phyloP scores from a whole-genome alignment of 495 filamentous ascomycete species.

The Trypethelium eluteriae region DNA sequence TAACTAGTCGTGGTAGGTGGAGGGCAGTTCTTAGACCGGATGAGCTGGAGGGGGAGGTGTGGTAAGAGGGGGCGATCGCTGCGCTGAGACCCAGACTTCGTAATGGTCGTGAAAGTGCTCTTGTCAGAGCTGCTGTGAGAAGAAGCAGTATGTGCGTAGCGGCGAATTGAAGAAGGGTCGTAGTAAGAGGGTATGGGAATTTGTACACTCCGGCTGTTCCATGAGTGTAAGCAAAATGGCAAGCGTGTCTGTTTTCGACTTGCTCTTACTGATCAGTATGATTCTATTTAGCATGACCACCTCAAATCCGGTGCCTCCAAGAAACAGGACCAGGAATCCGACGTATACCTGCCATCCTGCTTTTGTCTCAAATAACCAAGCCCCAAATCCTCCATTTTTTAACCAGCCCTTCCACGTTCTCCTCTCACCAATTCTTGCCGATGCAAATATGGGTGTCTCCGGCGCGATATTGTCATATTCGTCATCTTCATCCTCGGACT shows the following conservation, averaged over 20 bases:
- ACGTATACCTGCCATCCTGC: slow-evolving; percentile 46
- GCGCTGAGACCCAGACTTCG: slow-evolving; percentile 34
- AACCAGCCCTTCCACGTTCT: slow-evolving; percentile 29
- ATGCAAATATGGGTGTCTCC: slow-evolving; percentile 23
- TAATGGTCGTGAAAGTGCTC: slow-evolving; percentile 33
- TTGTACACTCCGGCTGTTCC: slow-evolving; percentile 45
- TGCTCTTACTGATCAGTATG: slow-evolving; percentile 38
- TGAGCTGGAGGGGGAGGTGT: slow-evolving; percentile 17
- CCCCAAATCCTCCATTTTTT: slow-evolving; percentile 40
- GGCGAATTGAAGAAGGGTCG: slow-evolving; percentile 43
- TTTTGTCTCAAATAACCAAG: slow-evolving; percentile 44
- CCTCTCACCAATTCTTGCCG: slow-evolving; percentile 24
- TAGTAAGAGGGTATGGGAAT: slow-evolving; percentile 45
- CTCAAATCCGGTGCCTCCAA: slow-evolving; percentile 38
- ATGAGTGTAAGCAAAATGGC: slow-evolving; percentile 17
- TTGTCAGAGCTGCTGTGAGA: slow-evolving; percentile 35
- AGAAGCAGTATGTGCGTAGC: slow-evolving; percentile 42
- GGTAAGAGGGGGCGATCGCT: slow-evolving; percentile 37
- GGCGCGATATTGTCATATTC: slow-evolving; percentile 26
- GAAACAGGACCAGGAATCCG: slow-evolving; percentile 40
- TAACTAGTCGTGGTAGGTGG: slow-evolving; percentile 22
- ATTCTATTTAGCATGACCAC: slow-evolving; percentile 45
- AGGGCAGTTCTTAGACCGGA: background rate
- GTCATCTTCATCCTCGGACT: slow-evolving; percentile 38
- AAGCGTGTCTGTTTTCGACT: slow-evolving; percentile 9